Evolutionary conservation across 2,329 filamentous ascomycete species (phyloP).

Genomic region (Epichloe aotearoae): DNA sequence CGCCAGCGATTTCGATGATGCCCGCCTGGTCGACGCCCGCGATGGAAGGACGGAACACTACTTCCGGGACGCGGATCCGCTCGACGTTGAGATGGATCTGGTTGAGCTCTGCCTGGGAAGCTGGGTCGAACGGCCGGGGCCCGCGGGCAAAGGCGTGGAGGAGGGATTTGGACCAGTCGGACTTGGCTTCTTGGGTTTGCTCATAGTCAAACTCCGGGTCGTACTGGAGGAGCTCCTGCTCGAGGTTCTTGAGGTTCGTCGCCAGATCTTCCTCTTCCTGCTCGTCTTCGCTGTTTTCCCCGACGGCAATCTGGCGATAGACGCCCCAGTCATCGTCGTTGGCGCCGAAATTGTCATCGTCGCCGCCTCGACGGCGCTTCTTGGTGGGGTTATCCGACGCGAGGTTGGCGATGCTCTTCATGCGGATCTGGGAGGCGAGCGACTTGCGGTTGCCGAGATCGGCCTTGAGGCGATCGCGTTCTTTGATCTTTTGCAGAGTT

Average conservation of each 20-base stretch:
- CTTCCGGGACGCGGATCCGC: constrained; percentile 84
- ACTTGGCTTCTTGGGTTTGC: constrained; percentile 80
- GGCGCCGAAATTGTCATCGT: constrained; percentile 93
- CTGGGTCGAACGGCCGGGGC: constrained; percentile 70
- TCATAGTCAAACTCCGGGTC: constrained; percentile 86
- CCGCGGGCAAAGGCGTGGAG: constrained; percentile 85
- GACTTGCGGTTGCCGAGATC: constrained; percentile 96
- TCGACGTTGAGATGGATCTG: constrained; percentile 96
- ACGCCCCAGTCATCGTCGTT: constrained; percentile 98
- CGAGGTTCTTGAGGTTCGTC: constrained; percentile 59
- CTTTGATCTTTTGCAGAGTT: constrained; percentile 72
- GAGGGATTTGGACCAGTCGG: constrained; percentile 87
- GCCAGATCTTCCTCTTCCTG: constrained; percentile 85
- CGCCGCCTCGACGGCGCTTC: constrained; percentile 72
- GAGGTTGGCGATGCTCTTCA: constrained; percentile 95
- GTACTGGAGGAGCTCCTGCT: constrained; percentile 72
- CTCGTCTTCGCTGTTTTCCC: constrained; percentile 70
- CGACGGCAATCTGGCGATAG: constrained; percentile 82
- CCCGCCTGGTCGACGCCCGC: constrained; percentile 89
- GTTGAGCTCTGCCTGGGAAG: constrained; percentile 65
- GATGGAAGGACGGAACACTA: constrained; percentile 85
- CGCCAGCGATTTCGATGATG: constrained; percentile 79
- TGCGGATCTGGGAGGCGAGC: constrained; percentile 87
- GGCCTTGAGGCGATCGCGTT: constrained; percentile 82
- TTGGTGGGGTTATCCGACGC: constrained; percentile 78